Conservation (phyloP, 140 eudicot species). For the Bidens hawaiensis region DNA sequence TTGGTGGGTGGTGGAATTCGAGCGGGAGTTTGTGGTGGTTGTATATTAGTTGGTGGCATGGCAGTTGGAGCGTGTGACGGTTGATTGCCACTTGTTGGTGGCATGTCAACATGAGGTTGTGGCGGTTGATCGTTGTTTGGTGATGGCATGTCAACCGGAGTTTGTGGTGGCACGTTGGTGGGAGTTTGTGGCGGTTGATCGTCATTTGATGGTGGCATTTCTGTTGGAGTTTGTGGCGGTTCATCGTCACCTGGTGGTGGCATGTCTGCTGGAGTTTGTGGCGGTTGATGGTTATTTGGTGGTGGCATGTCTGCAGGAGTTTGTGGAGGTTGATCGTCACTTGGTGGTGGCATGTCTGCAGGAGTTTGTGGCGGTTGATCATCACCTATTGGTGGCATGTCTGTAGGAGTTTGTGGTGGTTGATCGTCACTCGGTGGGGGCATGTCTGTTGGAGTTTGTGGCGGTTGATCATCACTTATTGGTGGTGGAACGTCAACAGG, state of each 20-base stretch:
- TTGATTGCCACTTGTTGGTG: not conserved
- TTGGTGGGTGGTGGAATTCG: not conserved
- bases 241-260: not conserved
- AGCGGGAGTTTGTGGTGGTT: not conserved
- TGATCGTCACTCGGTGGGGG: not conserved
- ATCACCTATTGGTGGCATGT: slow-evolving; percentile 1
- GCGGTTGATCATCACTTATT: slow-evolving; percentile 1
- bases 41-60: not conserved
- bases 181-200: not conserved
- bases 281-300: not conserved
- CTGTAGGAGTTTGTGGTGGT: not conserved
- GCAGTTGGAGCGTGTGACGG: not conserved
- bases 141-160: not conserved
- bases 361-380: not conserved
- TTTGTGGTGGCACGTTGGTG: not conserved
- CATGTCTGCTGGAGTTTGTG: not conserved
- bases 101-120: too few relatives aligned
- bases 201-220: too few relatives aligned
- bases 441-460: not conserved
- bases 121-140: not conserved
- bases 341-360: not conserved
- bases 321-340: not conserved
- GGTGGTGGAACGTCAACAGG: not conserved
- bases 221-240: not conserved
- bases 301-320: not conserved